phyloP scores from a whole-genome alignment of 1,284 basidiomycete species.

The Puccinia triticina region DNA sequence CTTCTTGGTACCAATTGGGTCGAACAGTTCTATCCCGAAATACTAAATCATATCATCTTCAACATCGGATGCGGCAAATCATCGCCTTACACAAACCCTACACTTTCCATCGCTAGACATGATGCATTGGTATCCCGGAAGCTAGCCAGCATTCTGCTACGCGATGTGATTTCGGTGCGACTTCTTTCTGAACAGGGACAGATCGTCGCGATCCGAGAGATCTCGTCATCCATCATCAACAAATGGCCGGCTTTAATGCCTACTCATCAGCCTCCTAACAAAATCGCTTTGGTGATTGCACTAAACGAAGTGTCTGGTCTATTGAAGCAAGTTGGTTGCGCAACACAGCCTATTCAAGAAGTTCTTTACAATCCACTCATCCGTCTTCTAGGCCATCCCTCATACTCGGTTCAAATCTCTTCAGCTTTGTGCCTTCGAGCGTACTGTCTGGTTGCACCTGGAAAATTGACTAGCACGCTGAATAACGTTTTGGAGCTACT shows the following conservation, averaged over 20 bases:
- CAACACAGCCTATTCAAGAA: constrained; percentile 85
- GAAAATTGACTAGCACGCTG: constrained; percentile 73
- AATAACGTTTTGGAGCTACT: constrained; percentile 66
- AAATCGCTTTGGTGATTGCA: constrained; percentile 74
- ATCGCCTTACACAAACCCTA: constrained; percentile 54
- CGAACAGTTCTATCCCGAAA: constrained; percentile 77
- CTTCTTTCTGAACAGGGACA: constrained; percentile 91
- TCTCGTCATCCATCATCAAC: constrained; percentile 78
- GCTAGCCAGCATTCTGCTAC: constrained; percentile 74
- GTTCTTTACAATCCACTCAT: constrained; percentile 82
- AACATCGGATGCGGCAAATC: constrained; percentile 66
- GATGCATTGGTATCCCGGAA: constrained; percentile 75
- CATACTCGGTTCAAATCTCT: constrained; percentile 79
- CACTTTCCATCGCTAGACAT: constrained; percentile 33
- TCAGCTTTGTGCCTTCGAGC: constrained; percentile 84
- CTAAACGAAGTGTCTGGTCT: constrained; percentile 83
- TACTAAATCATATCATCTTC: constrained; percentile 72
- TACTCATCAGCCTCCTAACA: constrained; percentile 73
- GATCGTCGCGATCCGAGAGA: constrained; percentile 83
- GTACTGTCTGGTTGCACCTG: constrained; percentile 84
- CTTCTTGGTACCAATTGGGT: constrained; percentile 77
- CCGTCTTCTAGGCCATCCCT: constrained; percentile 82
- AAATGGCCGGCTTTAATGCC: constrained; percentile 92
- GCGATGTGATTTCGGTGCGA: constrained; percentile 82
- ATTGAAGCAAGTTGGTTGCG: constrained; percentile 85